Base-by-base conservation (phyloP, 148 eudicot genomes). In the Hydrangea macrophylla region DNA sequence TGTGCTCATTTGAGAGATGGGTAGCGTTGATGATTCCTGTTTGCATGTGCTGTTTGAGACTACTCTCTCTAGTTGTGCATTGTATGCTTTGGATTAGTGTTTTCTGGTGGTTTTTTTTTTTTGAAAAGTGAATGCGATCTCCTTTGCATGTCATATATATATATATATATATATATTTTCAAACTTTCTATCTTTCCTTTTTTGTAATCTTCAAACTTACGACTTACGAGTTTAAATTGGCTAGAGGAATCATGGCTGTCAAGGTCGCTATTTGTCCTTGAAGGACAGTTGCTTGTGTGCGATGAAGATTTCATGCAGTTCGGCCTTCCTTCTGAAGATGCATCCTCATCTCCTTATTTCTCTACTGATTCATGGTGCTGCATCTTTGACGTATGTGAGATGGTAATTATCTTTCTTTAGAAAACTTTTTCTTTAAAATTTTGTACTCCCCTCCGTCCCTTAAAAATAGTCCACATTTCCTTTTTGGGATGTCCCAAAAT, bases 221-320 rank as follows among this genome's bases (percentile, higher is more conserved):
- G n/a, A n/a, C 26, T 13, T 62, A 15, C 27, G n/a, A n/a, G 35
- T 48, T 61, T 13, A 45, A 67, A 62, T 74, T 31, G 58, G 17
- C 32, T 78, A 89, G 95, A 71, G 31, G 74, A 69, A 60, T 56
- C 44, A 65, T 86, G 89, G 92, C 64, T 70, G 37, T 61, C 83
- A 68, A 83, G 86, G 70, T 89, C 92, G n/a, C 65, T 89, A 9
- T 86, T 86, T 75, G 80, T 89, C 45, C 73, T 67, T 60, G 76
- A 68, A 48, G 72, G 82, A 57, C 82, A 78, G 70, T 70, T 86
- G 69, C 69, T 84, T 65, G 71, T 89, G 58, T 86, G 88, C 88
- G 72, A 73, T 50, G 96, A 86, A 70, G 84, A 89, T 59, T 18
- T 84, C 12, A 2, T 39, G 76, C 81, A 79, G 76, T 82, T 84